phyloP scores from a whole-genome alignment of 192 early-diverging fungal species.

The Coemansia javaensis region DNA sequence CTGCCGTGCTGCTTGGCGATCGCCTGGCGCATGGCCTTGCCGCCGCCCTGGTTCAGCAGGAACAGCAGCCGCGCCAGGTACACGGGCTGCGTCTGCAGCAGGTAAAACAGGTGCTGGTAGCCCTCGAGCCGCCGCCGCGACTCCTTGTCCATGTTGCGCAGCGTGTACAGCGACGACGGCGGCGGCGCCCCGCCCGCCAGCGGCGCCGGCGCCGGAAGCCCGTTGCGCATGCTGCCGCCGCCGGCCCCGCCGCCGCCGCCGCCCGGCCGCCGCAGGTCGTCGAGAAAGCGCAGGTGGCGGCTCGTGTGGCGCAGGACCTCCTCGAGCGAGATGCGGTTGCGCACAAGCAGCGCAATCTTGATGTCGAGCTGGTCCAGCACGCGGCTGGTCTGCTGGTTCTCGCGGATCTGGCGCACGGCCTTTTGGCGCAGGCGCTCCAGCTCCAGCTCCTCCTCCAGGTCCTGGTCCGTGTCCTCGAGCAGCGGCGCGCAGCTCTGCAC shows the following conservation, averaged over 20 bases:
- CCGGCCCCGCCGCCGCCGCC: too few relatives aligned
- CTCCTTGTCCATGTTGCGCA: conserved; percentile 82
- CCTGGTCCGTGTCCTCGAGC: conserved; percentile 83
- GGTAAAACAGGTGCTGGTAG: conserved; percentile 93
- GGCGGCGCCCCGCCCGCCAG: conserved; percentile 11
- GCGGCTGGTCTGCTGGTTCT: conserved; percentile 74
- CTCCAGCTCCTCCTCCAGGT: conserved; percentile 90
- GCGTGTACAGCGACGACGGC: conserved; percentile 52
- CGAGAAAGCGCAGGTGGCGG: conserved; percentile 49
- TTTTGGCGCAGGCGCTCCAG: conserved; percentile 80
- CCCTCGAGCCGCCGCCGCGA: conserved; percentile 67
- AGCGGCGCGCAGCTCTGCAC: conserved; percentile 81
- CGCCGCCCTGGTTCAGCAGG: conserved; percentile 77
- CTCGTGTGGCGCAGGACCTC: conserved; percentile 71
- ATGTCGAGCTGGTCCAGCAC: conserved; percentile 87
- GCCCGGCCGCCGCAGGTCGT: conserved; percentile 49
- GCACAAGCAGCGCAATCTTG: conserved; percentile 93
- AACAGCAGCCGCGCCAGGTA: conserved; percentile 90
- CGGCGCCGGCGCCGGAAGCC: conserved; percentile 15
- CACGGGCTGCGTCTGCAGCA: conserved; percentile 92
- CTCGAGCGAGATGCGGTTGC: conserved; percentile 92
- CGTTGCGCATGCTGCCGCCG: conserved; percentile 15
- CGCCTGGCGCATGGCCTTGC: conserved; percentile 46
- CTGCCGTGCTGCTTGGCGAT: conserved; percentile 1
- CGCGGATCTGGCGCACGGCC: conserved; percentile 83